Base-by-base conservation (phyloP, 495 filamentous ascomycete species). In the Penicillium antarcticum region DNA sequence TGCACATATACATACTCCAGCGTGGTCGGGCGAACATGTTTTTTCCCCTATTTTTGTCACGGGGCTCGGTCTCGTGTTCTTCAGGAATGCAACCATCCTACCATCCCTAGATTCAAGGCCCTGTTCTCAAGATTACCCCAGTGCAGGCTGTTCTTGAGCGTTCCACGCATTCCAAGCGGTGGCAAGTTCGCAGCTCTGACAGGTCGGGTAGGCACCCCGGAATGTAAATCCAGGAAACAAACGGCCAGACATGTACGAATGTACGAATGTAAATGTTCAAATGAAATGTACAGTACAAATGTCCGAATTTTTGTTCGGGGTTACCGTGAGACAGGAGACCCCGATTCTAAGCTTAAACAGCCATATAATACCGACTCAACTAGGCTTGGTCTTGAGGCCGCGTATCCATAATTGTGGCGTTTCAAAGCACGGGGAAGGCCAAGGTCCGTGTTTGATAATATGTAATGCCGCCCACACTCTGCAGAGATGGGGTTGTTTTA, bases 361-460 rank as follows among this genome's bases (percentile, higher is more conserved):
- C 23, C 46, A 48, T 8, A 29, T 29, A 29, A 29, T 29, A 4
- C 26, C 26, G 12, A 33, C 46, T 32, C 23, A 48, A 16, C 33
- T 39, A n/a, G 52, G 32, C 24, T 47, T 6, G 29, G 37, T 29
- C 7, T 7, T 29, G n/a, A 41, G 34, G 41, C 52, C 46, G 51
- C 41, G 45, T 50, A 46, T 44, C 24, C 39, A 53, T 47, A 11
- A 41, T 41, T 48, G 54, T 57, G 54, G 54, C 49, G 47, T 37
- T 36, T 21, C 32, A 14, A 6, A 26, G 31, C n/a, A 24, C 48
- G 21, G 34, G 18, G 13, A 46, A 46, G 8, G 2, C 7, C 2
- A 29, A 29, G 26, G 26, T 29, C 26, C 26, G 26, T 7, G 26
- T 29, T 29, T 29, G 26, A 7, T 29, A 6, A 23, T 5, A 23